These are phyloP conservation scores for Thalia dealbata DNA, from an alignment of 176 grass and related monocot genomes.

Conservation along the genomic window DNA sequence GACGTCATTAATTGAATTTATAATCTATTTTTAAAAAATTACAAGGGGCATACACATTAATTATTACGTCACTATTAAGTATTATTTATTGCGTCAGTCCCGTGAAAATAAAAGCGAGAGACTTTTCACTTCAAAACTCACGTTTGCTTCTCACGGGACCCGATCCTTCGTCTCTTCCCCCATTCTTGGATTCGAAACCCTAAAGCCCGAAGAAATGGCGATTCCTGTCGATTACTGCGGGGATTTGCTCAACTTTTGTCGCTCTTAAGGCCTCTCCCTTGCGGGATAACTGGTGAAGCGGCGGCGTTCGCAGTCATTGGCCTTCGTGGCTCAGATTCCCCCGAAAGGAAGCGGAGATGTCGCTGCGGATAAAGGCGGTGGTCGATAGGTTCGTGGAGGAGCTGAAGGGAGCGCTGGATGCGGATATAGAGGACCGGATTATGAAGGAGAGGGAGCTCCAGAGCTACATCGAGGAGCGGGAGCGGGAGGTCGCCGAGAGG, in stretches of 20 bases:
- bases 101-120: background rate
- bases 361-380: conserved; percentile 76
- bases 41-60: too few relatives aligned
- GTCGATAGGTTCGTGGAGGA: conserved; percentile 92
- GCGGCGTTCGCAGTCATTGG: background rate
- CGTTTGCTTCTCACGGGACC: background rate
- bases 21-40: too few relatives aligned
- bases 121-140: background rate
- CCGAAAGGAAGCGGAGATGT: conserved; percentile 33
- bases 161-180: background rate
- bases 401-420: conserved; percentile 90
- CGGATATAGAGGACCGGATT: conserved; percentile 87
- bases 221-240: background rate
- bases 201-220: background rate
- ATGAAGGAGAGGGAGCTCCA: conserved; percentile 99
- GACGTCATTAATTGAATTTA: too few relatives aligned
- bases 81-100: background rate
- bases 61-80: too few relatives aligned
- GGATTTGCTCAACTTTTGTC: background rate
- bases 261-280: background rate
- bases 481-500: conserved; percentile 94
- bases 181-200: background rate
- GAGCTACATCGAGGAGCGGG: conserved; percentile 97
- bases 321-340: background rate
- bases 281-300: too few relatives aligned